Percentiles rank a stretch among this genome's conserved stretches.
These are phyloP conservation scores for Candida loeiensis DNA, from an alignment of 805 yeast genomes.

Conservation along the genomic window DNA sequence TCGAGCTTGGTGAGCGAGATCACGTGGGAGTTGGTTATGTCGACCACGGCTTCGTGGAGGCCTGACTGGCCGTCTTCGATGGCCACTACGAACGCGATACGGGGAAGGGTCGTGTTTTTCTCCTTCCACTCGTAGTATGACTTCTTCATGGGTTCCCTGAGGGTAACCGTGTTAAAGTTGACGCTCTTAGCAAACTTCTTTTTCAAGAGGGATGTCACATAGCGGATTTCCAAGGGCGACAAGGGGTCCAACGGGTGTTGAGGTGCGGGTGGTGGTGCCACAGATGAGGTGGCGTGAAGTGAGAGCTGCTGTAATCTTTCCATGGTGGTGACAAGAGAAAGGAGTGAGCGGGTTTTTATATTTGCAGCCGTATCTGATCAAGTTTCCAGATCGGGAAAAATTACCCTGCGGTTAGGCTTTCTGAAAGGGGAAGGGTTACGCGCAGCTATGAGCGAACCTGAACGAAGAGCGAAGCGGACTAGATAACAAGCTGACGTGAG, in stretches of 20 bases:
- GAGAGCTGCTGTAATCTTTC: slow-evolving; percentile 67
- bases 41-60: slow-evolving; percentile 69
- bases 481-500: too few species aligned
- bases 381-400: not conserved
- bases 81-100: slow-evolving; percentile 64
- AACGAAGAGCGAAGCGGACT: too few species aligned
- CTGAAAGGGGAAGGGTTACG: not conserved
- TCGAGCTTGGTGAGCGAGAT: slow-evolving; percentile 46
- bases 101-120: slow-evolving; percentile 54
- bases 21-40: slow-evolving; percentile 47
- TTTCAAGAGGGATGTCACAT: slow-evolving; percentile 52
- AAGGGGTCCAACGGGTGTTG: slow-evolving; percentile 73
- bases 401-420: not conserved
- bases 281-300: slow-evolving; percentile 55
- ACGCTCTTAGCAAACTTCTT: slow-evolving; percentile 42
- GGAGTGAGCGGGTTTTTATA: not conserved
- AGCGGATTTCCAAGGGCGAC: slow-evolving; percentile 57
- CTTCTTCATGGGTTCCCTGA: slow-evolving; percentile 67
- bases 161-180: slow-evolving; percentile 64
- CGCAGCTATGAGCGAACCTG: too few species aligned
- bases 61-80: slow-evolving; percentile 58
- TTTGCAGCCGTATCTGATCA: not conserved
- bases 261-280: slow-evolving; percentile 52
- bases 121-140: slow-evolving; percentile 66
- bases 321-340: slow-evolving; percentile 31